Base-by-base conservation (phyloP, 139 green algal genomes). In the Micractinium sp. region DNA sequence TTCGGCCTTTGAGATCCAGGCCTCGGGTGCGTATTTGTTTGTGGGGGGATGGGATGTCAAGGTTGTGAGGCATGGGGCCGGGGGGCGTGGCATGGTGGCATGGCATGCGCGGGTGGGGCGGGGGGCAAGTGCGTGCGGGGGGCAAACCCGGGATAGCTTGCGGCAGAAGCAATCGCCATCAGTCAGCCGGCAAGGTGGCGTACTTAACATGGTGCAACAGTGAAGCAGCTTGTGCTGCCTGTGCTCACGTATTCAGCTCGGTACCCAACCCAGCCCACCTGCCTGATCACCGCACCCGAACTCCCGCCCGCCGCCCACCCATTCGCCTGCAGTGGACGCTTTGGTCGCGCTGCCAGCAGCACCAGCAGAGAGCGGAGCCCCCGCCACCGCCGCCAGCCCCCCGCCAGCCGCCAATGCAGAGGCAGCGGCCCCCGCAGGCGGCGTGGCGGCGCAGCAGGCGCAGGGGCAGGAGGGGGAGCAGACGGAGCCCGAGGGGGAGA, bases 1-100 rank as follows among this genome's bases (percentile, higher is more conserved):
- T 35, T 91, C 81, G 27, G 31, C 38, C 23, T 94, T 84, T 71
- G 93, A 95, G 63, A 61, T 95, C 7, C 35, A 94, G 71, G 92
- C 91, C 19, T 83, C 92, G 29, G 67, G 89, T 92, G 80, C 41
- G 88, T 19, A 18, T 29, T 7, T 71, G 63, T 2, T 16, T 2
- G 63, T 71, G 63, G 20, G 56, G 4, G 1, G 81, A 47, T 47
- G 22, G 22, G 3, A 12, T 73, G 63, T 25, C 16, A 12, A 20
- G 3, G 22, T 3, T 73, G 63, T 73, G 63, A 25, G 63, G 63
- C 63, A 73, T 56, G 7, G 47, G 47, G 47, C 7, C 9, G 47
- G 47, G 47, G 47, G 47, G 63, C 63, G 22, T 15, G 63, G 22
- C 63, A 20, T 3, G 22, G 63, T 29, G 3, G 3, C n/a, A n/a